Base-by-base conservation (phyloP, 2,329 filamentous ascomycete species). In the Bipolaris victoriae region DNA sequence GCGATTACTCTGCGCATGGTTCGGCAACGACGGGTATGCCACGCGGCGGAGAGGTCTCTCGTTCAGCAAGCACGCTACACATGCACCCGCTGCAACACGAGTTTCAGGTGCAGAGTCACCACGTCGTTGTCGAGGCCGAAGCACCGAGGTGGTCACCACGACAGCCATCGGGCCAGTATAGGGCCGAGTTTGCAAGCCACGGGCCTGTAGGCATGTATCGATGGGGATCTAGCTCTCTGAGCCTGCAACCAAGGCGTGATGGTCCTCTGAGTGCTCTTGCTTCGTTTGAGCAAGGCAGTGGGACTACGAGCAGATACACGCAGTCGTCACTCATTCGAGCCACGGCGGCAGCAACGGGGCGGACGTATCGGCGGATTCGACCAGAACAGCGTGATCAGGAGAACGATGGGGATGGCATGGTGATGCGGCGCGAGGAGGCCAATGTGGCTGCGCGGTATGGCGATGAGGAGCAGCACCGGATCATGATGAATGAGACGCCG, bases 401-500 rank as follows among this genome's bases (percentile, higher is more conserved):
- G 51, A 76, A 76, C 36, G 66, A 67, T 55, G 24, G 73, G 69
- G 58, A 63, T 52, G 41, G 58, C 45, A 13, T 20, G 24, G 29
- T 68, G 48, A 72, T 76, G 71, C 64, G 68, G 29, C 61, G 61
- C 44, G 73, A 75, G 49, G 49, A 63, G 29, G 58, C 39, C 7
- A 59, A 61, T 9, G 60, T 63, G 5, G 52, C 62, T 7, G 59
- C 66, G 49, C 58, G 74, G 33, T 63, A 71, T 56, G 61, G 60
- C 26, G 63, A 61, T n/a, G 60, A 64, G 1, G 70, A 57, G 26
- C 60, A 66, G 43, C 56, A 55, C 39, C 15, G 24, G 2, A 66
- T 65, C n/a, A 57, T 63, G 7, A 72, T 76, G 68, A 71, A 76
- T 58, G 72, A 76, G 57, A 77, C 74, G 39, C 73, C 74, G 16